Base-by-base conservation (phyloP, 352 stramenopile genomes). In the Pythium guiyangense region DNA sequence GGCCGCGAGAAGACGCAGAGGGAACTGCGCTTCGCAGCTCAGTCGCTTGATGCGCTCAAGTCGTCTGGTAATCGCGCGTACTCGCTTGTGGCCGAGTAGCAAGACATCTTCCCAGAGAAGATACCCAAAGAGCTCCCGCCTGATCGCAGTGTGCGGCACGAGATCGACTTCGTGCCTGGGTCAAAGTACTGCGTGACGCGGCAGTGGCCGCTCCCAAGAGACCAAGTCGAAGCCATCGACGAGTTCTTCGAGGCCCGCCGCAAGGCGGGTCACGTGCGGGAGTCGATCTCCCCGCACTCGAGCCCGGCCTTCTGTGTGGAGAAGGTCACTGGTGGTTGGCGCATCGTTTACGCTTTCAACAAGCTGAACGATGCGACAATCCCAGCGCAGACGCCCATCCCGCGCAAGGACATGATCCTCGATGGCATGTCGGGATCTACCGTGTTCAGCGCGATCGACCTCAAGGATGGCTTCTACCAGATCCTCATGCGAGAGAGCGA, bases 341-440 rank as follows among this genome's bases (percentile, higher is more conserved):
- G 57, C 18, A 70, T 72, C 48, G 67, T 77, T 42, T 65, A 73
- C 46, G 58, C 8, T n/a, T 69, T 22, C 22, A 22, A 71, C 59
- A 73, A 68, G 45, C 47, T 71, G 3, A 76, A 76, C 39, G 54
- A 44, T 6, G 59, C 45, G 11, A 73, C 64, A 3, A 61, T 73
- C 12, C 59, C 64, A n/a, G 3, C 1, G 62, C 64, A 14, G 53
- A 73, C 31, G 70, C 58, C n/a, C 43, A 73, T 75, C 11, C 57
- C 62, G 2, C 14, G 69, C 1, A 65, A 73, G 25, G 55, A 69
- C 34, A 48, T 73, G 8, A 44, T 71, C 18, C 35, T 69, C 6
- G 44, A 73, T 47, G 34, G 18, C 43, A 40, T 40, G 35, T 22
- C 22, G 22, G 22, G 22, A 22, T 22, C 1, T 1, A 22, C 22